Evolutionary conservation across 2,329 filamentous ascomycete genomes (phyloP), one percentile per base, ranked within the genome.

Genomic region (Sporothrix inflata): DNA sequence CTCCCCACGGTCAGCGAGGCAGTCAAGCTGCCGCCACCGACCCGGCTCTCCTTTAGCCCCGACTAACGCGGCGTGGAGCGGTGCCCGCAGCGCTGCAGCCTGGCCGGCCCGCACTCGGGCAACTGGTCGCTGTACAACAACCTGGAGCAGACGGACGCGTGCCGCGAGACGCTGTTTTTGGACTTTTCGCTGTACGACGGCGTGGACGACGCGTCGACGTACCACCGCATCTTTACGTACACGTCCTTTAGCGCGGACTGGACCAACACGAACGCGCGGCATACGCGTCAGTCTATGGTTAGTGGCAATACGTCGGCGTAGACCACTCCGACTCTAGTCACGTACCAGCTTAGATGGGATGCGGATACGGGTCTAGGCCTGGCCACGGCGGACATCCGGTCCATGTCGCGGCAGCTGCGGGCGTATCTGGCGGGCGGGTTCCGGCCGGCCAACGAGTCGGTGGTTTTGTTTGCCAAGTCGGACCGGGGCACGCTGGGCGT

Each of bases 61-160:
- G 45, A 47, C 14, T 47, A 47, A 2, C 45, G 45, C 9, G 45
- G 45, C 45, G 14, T 47, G 14, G 45, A 47, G 45, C 45, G 45
- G 45, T 68, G 65, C 11, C 65, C 65, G 16, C 30, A 27, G 19
- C 12, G 47, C 27, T 68, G 65, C 65, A 53, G 45, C 24, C 4
- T 53, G 4, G 34, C 65, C 7, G 65, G 65, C 27, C 14, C 65
- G 9, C 51, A 40, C 65, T 34, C 65, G 7, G 65, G 45, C 16
- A 68, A 68, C 47, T 68, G 65, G 65, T 51, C 65, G 8, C 24
- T 67, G 24, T 67, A 53, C 42, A 24, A 47, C 30, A 47, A 45
- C 65, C 65, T 67, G 27, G 65, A 67, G 24, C 65, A 67, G 16
- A 51, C 49, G 3, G 42, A 51, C 14, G 8, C 27, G 27, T 67